Conservation (phyloP, 139 green algal genomes). For the Desmodesmus armatus region DNA sequence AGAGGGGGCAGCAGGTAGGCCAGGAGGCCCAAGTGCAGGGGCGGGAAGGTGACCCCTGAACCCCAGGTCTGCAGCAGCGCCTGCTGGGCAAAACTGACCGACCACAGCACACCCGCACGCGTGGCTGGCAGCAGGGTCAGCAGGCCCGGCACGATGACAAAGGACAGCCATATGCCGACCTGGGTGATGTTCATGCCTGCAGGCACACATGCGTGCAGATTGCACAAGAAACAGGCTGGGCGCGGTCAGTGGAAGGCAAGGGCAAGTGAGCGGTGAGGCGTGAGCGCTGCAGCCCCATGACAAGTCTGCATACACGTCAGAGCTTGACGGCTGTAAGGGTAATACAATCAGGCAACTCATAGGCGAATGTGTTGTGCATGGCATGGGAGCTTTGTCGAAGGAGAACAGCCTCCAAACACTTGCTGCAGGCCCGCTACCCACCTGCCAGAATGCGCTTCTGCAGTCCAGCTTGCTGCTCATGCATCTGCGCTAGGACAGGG, state of each 20-base stretch:
- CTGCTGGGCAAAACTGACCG: slow-evolving; percentile 20
- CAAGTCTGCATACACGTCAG: too few relatives aligned
- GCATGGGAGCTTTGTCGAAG: too few relatives aligned
- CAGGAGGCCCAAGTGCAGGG: background rate
- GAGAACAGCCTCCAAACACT: too few relatives aligned
- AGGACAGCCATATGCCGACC: slow-evolving; percentile 30
- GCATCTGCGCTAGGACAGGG: slow-evolving; percentile 54
- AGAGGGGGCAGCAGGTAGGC: slow-evolving; percentile 16
- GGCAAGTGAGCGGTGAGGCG: background rate
- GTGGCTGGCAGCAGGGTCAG: slow-evolving; percentile 54
- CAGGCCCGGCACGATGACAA: slow-evolving; percentile 45
- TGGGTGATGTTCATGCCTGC: slow-evolving; percentile 47
- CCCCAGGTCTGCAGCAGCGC: slow-evolving; percentile 29
- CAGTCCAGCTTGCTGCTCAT: slow-evolving; percentile 31
- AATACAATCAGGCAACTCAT: too few relatives aligned
- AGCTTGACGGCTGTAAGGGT: too few relatives aligned
- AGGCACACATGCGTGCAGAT: background rate
- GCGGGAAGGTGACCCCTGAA: background rate
- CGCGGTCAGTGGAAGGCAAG: background rate
- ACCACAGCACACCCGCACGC: slow-evolving; percentile 10
- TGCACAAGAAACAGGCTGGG: too few relatives aligned
- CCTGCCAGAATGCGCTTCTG: slow-evolving; percentile 35
- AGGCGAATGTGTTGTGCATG: too few relatives aligned
- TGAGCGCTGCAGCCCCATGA: background rate
- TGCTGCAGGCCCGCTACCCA: background rate